phyloP scores from a whole-genome alignment of 164 flowering plant species.

The Akebia trifoliata region DNA sequence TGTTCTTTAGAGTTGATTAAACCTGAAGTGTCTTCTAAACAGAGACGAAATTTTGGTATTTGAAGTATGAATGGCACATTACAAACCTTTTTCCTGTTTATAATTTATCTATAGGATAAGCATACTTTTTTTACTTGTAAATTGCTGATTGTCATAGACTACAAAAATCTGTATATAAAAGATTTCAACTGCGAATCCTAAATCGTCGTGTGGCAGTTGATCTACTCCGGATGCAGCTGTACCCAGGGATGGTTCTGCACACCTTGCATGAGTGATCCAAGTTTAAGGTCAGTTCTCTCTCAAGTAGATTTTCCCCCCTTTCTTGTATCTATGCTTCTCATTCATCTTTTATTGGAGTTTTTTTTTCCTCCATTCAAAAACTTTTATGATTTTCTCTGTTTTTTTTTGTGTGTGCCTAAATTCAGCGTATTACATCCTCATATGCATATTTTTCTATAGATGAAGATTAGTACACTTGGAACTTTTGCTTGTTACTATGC shows the following conservation, averaged over 20 bases:
- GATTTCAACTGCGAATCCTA: slow-evolving; percentile 6
- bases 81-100: too few species aligned
- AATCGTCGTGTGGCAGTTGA: slow-evolving; percentile 44
- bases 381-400: neutral
- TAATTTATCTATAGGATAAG: too few species aligned
- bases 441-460: too few species aligned
- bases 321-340: neutral
- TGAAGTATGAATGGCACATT: too few species aligned
- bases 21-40: too few species aligned
- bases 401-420: neutral
- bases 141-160: neutral
- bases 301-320: neutral
- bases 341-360: neutral
- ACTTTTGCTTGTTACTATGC: slow-evolving; percentile 1
- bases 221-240: slow-evolving; percentile 88
- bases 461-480: neutral
- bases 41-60: too few species aligned
- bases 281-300: slow-evolving; percentile 62
- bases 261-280: slow-evolving; percentile 81
- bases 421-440: neutral
- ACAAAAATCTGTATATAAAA: neutral
- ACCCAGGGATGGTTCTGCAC: slow-evolving; percentile 99
- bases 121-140: too few species aligned
- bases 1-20: too few species aligned
- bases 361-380: neutral